Evolutionary conservation across 768 basidiomycete species (phyloP).

Genomic region (Collybia sp.): DNA sequence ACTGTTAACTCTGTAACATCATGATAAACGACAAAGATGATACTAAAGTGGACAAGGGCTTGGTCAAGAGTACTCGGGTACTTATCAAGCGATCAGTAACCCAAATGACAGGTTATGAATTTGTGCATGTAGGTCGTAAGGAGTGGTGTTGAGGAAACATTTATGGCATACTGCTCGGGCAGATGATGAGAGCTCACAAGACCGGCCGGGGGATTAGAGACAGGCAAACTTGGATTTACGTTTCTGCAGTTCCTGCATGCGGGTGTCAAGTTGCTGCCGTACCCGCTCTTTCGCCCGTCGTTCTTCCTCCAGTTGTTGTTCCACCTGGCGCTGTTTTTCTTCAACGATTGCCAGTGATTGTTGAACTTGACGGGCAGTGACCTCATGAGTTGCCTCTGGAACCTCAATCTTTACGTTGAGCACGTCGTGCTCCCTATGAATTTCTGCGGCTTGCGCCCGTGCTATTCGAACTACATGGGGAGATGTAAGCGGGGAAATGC

Average conservation of each 20-base stretch:
- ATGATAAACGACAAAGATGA: too few relatives aligned
- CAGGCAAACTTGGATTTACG: constrained; percentile 93
- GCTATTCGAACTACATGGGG: constrained; percentile 84
- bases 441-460: constrained; percentile 88
- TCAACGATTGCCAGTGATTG: constrained; percentile 80
- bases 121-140: too few relatives aligned
- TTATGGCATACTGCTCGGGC: constrained; percentile 10
- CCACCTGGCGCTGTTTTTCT: constrained; percentile 82
- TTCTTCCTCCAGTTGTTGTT: constrained; percentile 81
- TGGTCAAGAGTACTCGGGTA: too few relatives aligned
- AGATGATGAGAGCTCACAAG: constrained; percentile 19
- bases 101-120: too few relatives aligned
- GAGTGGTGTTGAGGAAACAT: constrained; percentile 10
- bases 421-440: constrained; percentile 81
- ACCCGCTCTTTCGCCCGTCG: constrained; percentile 85
- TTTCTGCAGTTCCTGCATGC: constrained; percentile 80
- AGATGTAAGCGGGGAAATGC: constrained; percentile 3
- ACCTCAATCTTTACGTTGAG: constrained; percentile 64
- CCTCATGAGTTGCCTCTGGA: constrained; percentile 65
- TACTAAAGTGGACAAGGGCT: too few relatives aligned
- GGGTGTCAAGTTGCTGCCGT: constrained; percentile 78
- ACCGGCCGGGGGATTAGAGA: too few relatives aligned
- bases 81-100: too few relatives aligned
- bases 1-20: too few relatives aligned
- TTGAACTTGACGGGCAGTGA: constrained; percentile 67